Percentiles rank a stretch among this genome's conserved stretches.
These are phyloP conservation scores for Stemphylium beticola DNA, from an alignment of 2,329 filamentous ascomycete genomes.

Conservation along the genomic window DNA sequence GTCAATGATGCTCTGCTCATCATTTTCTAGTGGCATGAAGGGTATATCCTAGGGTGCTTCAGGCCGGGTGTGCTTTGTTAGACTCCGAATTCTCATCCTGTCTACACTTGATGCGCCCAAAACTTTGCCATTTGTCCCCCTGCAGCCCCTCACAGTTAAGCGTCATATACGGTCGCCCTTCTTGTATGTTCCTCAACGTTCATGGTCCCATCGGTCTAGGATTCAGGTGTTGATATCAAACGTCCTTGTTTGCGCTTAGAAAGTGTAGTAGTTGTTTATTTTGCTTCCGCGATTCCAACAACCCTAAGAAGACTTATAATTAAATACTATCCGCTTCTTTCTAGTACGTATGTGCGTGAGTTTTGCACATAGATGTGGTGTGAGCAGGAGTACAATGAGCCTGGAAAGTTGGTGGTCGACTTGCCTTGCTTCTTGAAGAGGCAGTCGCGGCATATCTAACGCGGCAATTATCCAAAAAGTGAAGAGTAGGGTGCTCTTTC, in stretches of 20 bases:
- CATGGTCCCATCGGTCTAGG: conserved; percentile 31
- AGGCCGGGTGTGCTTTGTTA: conserved; percentile 44
- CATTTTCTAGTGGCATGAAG: conserved; percentile 39
- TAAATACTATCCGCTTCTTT: conserved; percentile 12
- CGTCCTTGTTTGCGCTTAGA: conserved; percentile 5
- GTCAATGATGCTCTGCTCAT: conserved; percentile 39
- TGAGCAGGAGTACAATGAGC: too few relatives aligned
- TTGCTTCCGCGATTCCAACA: conserved; percentile 19
- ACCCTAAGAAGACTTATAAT: conserved; percentile 29
- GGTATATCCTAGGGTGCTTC: conserved; percentile 40
- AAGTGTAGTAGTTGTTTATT: conserved; percentile 1
- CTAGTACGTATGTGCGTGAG: neutral
- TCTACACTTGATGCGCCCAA: conserved; percentile 29
- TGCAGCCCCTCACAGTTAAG: conserved; percentile 4
- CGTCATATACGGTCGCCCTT: conserved; percentile 20
- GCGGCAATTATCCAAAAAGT: too few relatives aligned
- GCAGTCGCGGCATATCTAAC: too few relatives aligned
- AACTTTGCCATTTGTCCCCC: conserved; percentile 5
- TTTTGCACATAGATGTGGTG: neutral
- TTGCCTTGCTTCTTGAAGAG: too few relatives aligned
- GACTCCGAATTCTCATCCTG: conserved; percentile 48
- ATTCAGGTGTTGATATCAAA: conserved; percentile 12
- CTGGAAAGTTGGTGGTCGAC: too few relatives aligned
- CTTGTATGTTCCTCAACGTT: conserved; percentile 24
- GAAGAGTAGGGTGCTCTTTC: too few relatives aligned